Percentiles rank a stretch among this genome's conserved stretches.
phyloP scores from a whole-genome alignment of 31 red algal genomes.

The Odonthalia washingtoniensis region DNA sequence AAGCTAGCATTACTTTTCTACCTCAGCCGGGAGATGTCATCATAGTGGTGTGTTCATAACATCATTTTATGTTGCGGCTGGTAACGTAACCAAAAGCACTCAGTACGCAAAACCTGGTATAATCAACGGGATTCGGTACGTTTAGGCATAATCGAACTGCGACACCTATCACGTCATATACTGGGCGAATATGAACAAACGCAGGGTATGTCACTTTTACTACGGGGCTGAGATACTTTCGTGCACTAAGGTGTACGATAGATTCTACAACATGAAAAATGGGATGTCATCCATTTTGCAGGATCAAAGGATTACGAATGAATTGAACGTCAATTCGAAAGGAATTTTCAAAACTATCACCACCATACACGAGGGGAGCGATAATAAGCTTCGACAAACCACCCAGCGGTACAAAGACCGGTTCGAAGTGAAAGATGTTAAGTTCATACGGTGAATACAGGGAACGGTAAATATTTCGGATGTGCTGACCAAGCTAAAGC shows the following conservation, averaged over 20 bases:
- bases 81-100: neutral
- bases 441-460: too few relatives aligned
- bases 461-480: too few relatives aligned
- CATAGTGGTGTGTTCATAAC: neutral
- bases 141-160: neutral
- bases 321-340: too few relatives aligned
- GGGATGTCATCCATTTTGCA: too few relatives aligned
- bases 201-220: neutral
- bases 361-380: too few relatives aligned
- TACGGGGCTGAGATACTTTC: slow-evolving; percentile 31
- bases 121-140: neutral
- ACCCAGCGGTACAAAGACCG: too few relatives aligned
- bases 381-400: too few relatives aligned
- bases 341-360: too few relatives aligned
- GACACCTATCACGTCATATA: slow-evolving; percentile 1
- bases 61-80: neutral
- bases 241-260: slow-evolving; percentile 5
- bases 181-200: neutral
- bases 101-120: slow-evolving; percentile 11
- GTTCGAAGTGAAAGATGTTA: too few relatives aligned
- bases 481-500: too few relatives aligned
- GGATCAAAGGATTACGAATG: too few relatives aligned
- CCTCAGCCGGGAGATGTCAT: neutral
- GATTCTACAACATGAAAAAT: neutral
- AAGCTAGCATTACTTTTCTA: neutral